A percentile compares a stretch with the other conserved stretches of the same genome.
phyloP scores from a whole-genome alignment of 116 monocot species.

The Zostera marina region DNA sequence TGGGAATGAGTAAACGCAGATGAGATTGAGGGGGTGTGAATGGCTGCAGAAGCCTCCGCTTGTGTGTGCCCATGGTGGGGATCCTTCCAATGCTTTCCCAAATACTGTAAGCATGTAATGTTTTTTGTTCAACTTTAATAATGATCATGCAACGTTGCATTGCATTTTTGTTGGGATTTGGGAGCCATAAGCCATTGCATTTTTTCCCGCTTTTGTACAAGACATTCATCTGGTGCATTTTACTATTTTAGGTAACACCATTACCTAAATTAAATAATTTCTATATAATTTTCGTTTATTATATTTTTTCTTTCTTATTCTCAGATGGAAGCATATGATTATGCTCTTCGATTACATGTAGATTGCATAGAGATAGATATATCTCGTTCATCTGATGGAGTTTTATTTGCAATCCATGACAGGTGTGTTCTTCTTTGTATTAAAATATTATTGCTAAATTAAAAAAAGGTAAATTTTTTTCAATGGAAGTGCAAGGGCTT shows the following conservation, averaged over 20 bases:
- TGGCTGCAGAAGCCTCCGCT: slow-evolving; percentile 69
- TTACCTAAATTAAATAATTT: not conserved
- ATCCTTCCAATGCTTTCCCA: slow-evolving; percentile 43
- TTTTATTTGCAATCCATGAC: slow-evolving; percentile 86
- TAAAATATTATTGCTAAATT: not conserved
- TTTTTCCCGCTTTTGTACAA: no score
- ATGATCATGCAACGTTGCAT: not conserved
- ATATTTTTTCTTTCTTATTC: not conserved
- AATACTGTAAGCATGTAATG: slow-evolving; percentile 41
- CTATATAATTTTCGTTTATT: not conserved
- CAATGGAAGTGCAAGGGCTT: no score
- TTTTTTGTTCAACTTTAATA: not conserved
- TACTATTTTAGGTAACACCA: not conserved
- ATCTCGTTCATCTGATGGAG: slow-evolving; percentile 78
- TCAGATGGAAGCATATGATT: slow-evolving; percentile 70
- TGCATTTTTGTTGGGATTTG: no score
- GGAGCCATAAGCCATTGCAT: no score
- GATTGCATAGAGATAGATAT: slow-evolving; percentile 96
- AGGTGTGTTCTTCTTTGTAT: slow-evolving; percentile 22
- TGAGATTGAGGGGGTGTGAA: slow-evolving; percentile 42
- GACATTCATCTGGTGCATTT: not conserved
- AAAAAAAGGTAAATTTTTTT: no score
- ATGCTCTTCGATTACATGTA: slow-evolving; percentile 46
- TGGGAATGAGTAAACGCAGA: slow-evolving; percentile 16
- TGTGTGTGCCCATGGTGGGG: slow-evolving; percentile 92